Evolutionary conservation across 1,284 basidiomycete species (phyloP).

Genomic region (Taiwanofungus camphoratus): DNA sequence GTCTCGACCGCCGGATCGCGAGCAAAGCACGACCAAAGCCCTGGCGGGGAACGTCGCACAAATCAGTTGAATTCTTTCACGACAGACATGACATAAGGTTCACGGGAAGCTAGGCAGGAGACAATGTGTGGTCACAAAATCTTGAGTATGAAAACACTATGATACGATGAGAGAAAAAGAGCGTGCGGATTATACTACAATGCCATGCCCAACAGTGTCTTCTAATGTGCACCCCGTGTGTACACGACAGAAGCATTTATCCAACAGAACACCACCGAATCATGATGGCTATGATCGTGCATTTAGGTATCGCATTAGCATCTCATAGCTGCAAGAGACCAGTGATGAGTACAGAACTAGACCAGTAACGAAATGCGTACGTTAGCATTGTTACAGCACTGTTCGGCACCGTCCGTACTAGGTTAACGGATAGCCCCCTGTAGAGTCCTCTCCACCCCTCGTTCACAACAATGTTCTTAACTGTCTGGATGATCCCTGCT

Average conservation of each 20-base stretch:
- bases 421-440: conserved; percentile 85
- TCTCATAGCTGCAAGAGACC: conserved; percentile 47
- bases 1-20: too few species aligned
- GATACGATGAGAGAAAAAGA: conserved; percentile 11
- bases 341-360: neutral
- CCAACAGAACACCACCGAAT: conserved; percentile 4
- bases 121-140: too few species aligned
- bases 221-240: neutral
- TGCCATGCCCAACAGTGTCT: neutral
- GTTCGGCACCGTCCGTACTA: conserved; percentile 89
- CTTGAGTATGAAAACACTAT: conserved; percentile 2
- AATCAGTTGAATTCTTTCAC: too few species aligned
- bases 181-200: conserved; percentile 23
- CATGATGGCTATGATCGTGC: conserved; percentile 14
- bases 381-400: conserved; percentile 92
- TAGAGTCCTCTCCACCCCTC: conserved; percentile 89
- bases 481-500: conserved; percentile 68
- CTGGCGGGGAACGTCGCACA: too few species aligned
- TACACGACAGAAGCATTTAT: neutral
- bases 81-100: too few species aligned
- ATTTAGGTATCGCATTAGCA: conserved; percentile 58
- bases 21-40: too few species aligned
- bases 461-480: conserved; percentile 64
- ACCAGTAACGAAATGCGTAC: conserved; percentile 46
- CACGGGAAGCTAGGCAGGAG: too few species aligned